Base-by-base conservation (phyloP, 2,329 filamentous ascomycete genomes). In the Cladosporium halotolerans region DNA sequence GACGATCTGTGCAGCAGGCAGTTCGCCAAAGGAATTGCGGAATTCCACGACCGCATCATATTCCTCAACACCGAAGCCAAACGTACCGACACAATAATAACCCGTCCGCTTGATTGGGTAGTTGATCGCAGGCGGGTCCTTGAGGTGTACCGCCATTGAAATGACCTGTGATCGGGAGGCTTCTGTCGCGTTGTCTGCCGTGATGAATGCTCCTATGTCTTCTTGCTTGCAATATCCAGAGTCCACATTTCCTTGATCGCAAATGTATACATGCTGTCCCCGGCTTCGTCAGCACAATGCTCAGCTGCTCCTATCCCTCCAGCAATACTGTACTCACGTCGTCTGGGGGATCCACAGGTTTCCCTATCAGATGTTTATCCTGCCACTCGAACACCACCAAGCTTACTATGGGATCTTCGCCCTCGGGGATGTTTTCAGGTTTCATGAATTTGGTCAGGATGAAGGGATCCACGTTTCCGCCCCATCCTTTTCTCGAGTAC, bases 381-480 rank as follows among this genome's bases (percentile, higher is more conserved):
- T 80, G 84, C 89, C 91, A 99, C 72, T 99, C 92, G 70, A 96
- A 99, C 58, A 99, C 85, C 49, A 96, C 78, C 62, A 96, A 73
- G 69, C 89, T 95, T 59, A 90, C 85, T 41, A 89, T 76, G 4
- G 88, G 86, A 68, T 95, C 86, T 43, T 79, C 74, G 53, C 84
- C 77, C 32, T 80, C 78, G 54, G 79, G 73, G 31, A 66, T 55
- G 69, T 73, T 77, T 66, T 73, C 79, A 71, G 76, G 71, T 58
- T 81, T 79, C 39, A 86, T 73, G 65, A 96, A 95, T 67, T 89
- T 89, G 69, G 89, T 80, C 62, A 86, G 79, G 69, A 97, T 96
- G 73, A 89, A 95, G 16, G 92, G 92, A 62, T 96, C 89, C 56
- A 89, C 81, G 34, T 83, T 81, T 55, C 92, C 92, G 63, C 89